phyloP scores from a whole-genome alignment of 805 yeast genomes.

The Pichia scutulata region DNA sequence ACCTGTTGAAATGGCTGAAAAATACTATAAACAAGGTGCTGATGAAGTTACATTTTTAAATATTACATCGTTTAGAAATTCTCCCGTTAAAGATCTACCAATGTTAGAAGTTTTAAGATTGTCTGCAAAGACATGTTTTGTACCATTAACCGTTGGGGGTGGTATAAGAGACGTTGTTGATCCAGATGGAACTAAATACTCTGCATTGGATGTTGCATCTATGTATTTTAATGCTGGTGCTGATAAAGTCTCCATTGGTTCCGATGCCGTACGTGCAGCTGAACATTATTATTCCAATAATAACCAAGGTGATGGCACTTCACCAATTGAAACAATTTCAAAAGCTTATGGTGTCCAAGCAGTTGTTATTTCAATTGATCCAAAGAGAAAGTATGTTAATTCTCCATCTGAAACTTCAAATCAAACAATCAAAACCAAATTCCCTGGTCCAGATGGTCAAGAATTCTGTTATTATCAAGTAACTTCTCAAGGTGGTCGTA shows the following conservation, averaged over 20 bases:
- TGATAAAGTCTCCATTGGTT: constrained; percentile 95
- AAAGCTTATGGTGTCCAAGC: constrained; percentile 93
- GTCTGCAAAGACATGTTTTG: constrained; percentile 88
- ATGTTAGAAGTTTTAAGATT: constrained; percentile 82
- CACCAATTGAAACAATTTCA: constrained; percentile 92
- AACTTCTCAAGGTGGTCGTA: constrained; percentile 95
- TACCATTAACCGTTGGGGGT: constrained; percentile 97
- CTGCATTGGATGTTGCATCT: constrained; percentile 88
- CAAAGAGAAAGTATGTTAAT: constrained; percentile 74
- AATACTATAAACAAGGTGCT: constrained; percentile 89
- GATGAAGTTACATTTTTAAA: constrained; percentile 94
- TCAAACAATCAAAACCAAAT: constrained; percentile 52
- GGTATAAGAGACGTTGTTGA: constrained; percentile 90
- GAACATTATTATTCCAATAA: constrained; percentile 64
- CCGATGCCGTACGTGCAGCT: constrained; percentile 92
- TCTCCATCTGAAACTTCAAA: constrained; percentile 54
- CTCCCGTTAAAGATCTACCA: constrained; percentile 89
- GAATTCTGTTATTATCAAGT: constrained; percentile 89
- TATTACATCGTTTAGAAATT: constrained; percentile 91
- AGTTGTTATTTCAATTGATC: constrained; percentile 97
- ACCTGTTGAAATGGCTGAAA: constrained; percentile 90
- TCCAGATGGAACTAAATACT: constrained; percentile 68
- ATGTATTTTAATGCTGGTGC: constrained; percentile 95
- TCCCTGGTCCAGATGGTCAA: constrained; percentile 85
- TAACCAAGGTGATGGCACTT: constrained; percentile 52